These are phyloP conservation scores for Biscogniauxia sp. DNA, from an alignment of 2,329 filamentous ascomycete species.

Conservation along the genomic window DNA sequence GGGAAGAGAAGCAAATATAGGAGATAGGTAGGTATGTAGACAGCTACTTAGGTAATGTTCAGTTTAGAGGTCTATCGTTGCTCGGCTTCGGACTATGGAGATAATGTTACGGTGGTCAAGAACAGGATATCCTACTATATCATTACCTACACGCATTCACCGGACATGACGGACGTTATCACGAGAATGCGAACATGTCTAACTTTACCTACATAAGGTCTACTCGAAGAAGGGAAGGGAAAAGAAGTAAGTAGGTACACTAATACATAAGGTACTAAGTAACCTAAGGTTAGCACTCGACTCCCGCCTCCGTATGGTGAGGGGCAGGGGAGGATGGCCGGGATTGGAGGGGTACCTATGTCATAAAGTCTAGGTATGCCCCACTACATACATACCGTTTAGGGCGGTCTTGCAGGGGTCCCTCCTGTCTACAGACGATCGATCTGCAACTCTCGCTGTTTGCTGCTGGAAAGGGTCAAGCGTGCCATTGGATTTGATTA, in stretches of 20 bases:
- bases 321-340: not conserved
- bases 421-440: not conserved
- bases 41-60: not conserved
- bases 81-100: not conserved
- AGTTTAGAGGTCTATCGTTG: not conserved
- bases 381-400: not conserved
- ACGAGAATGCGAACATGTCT: too few species aligned
- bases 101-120: not conserved
- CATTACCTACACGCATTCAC: not conserved
- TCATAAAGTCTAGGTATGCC: not conserved
- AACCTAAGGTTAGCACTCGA: not conserved
- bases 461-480: not conserved
- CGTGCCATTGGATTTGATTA: not conserved
- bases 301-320: not conserved
- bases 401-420: not conserved
- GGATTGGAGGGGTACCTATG: too few species aligned
- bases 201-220: too few species aligned
- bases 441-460: slow-evolving; percentile 1
- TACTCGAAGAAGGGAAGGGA: not conserved
- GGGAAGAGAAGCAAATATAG: too few species aligned
- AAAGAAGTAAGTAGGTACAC: not conserved
- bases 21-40: not conserved
- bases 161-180: not conserved
- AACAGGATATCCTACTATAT: too few species aligned
- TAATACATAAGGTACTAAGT: not conserved